Evolutionary conservation across 306 rosid species (phyloP), one percentile per base, ranked within the genome.

Genomic region (Pyrus betulifolia): DNA sequence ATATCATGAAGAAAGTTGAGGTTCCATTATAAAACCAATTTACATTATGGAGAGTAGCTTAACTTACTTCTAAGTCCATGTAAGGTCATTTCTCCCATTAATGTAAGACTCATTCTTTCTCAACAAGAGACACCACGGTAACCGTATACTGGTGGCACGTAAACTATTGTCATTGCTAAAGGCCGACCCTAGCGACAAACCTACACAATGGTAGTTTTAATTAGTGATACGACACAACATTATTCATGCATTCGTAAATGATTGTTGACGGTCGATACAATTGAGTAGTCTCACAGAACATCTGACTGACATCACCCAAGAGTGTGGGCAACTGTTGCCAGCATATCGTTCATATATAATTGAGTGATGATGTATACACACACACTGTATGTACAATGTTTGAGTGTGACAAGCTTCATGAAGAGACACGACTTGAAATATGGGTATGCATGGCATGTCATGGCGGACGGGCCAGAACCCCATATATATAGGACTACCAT

Each of bases 41-140:
- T 9, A 0, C 42, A 38, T 1, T 38, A 38, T 38, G 10, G 0
- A 0, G 10, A 38, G 42, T 38, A 38, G 10, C 42, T 38, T 9
- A 38, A 38, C 42, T 38, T 38, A 38, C 40, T 38, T 38, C 2
- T 38, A 38, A 38, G 42, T 1, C 9, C 9, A 38, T 38, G 42
- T 2, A 38, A 38, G 42, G 0, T 38, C 0, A 0, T 0, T 38
- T 0, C 0, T 38, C 10, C 2, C 9, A 38, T 38, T 0, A 38
- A 38, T 38, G 42, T 38, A 0, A 0, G 2, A 38, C 42, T 38
- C 9, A 38, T 38, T 38, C 0, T 38, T 38, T 38, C 10, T 38
- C 42, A 38, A 38, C 42, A 38, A 38, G 2, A 38, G 10, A 6
- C 42, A 38, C 10, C 42, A 38, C 2, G 10, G 0, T 38, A 38